Evolutionary conservation across 495 filamentous ascomycete genomes (phyloP).

Genomic region (Trichodelitschia bisporula): DNA sequence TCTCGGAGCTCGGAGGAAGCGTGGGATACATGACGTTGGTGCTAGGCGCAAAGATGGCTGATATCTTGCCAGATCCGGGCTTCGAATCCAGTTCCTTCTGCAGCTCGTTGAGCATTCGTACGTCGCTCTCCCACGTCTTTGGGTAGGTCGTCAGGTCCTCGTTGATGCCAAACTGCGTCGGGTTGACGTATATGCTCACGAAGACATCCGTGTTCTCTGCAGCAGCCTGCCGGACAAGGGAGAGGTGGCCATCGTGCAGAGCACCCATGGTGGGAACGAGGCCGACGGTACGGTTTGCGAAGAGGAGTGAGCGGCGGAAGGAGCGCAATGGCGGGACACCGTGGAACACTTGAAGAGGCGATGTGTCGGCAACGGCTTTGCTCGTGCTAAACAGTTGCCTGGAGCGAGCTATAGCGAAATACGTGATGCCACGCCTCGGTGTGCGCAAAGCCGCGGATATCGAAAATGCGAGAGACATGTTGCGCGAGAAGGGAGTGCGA

Average conservation of each 20-base stretch:
- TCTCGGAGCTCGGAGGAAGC: slow-evolving; percentile 57
- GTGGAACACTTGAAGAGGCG: slow-evolving; percentile 55
- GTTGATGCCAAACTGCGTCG: slow-evolving; percentile 77
- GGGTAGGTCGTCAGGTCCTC: slow-evolving; percentile 81
- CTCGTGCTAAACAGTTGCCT: too few species aligned
- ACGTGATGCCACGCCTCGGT: too few species aligned
- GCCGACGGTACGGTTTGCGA: slow-evolving; percentile 47
- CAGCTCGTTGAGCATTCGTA: slow-evolving; percentile 34
- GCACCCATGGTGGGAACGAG: slow-evolving; percentile 96
- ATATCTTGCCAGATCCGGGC: slow-evolving; percentile 33
- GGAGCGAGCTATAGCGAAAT: too few species aligned
- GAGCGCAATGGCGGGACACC: slow-evolving; percentile 44
- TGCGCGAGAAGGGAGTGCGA: too few species aligned
- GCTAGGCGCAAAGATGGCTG: slow-evolving; percentile 65
- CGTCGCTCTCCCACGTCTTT: slow-evolving; percentile 65
- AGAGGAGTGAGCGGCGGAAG: slow-evolving; percentile 41
- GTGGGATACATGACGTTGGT: slow-evolving; percentile 70
- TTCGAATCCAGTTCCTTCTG: slow-evolving; percentile 41
- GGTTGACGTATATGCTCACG: slow-evolving; percentile 84
- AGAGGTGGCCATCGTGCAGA: slow-evolving; percentile 73
- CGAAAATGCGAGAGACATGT: too few species aligned
- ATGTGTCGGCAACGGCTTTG: too few species aligned
- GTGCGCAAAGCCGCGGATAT: too few species aligned
- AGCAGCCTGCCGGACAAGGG: slow-evolving; percentile 67
- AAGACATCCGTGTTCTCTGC: slow-evolving; percentile 63